Percentiles rank a stretch among this genome's conserved stretches.
Evolutionary conservation across 352 stramenopile species (phyloP).

Genomic region (Phytophthora palmivora): DNA sequence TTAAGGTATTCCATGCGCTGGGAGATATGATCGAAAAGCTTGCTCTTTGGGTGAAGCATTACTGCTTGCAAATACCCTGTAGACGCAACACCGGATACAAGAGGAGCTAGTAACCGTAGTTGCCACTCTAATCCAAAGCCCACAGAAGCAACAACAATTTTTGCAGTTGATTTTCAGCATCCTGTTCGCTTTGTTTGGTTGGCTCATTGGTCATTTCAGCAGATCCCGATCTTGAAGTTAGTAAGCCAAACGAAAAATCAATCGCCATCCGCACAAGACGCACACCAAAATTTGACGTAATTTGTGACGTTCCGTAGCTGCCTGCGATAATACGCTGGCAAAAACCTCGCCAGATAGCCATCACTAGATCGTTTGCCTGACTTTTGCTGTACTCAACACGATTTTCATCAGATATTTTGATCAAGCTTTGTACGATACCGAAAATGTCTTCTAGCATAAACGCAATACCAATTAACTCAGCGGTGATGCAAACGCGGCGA

Average conservation of each 20-base stretch:
- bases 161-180: background rate
- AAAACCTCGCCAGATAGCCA: slow-evolving; percentile 50
- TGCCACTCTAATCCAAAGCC: slow-evolving; percentile 56
- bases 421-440: slow-evolving; percentile 41
- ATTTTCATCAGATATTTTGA: slow-evolving; percentile 30
- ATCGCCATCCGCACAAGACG: slow-evolving; percentile 56
- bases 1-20: slow-evolving; percentile 37
- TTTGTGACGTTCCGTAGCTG: slow-evolving; percentile 3
- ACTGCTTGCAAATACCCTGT: slow-evolving; percentile 35
- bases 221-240: slow-evolving; percentile 14
- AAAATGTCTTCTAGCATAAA: slow-evolving; percentile 61
- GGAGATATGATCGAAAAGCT: slow-evolving; percentile 36
- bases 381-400: slow-evolving; percentile 1
- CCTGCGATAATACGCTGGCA: slow-evolving; percentile 44
- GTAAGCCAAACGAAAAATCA: slow-evolving; percentile 62
- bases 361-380: slow-evolving; percentile 14
- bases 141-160: slow-evolving; percentile 27
- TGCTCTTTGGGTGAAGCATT: slow-evolving; percentile 61
- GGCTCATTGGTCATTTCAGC: slow-evolving; percentile 8
- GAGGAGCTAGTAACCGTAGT: slow-evolving; percentile 45
- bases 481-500: slow-evolving; percentile 22
- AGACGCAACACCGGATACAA: slow-evolving; percentile 33
- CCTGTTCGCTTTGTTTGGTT: slow-evolving; percentile 3
- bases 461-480: slow-evolving; percentile 51
- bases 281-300: slow-evolving; percentile 41